Evolutionary conservation across 2,329 filamentous ascomycete species (phyloP).

Genomic region (Emmonsia crescens): DNA sequence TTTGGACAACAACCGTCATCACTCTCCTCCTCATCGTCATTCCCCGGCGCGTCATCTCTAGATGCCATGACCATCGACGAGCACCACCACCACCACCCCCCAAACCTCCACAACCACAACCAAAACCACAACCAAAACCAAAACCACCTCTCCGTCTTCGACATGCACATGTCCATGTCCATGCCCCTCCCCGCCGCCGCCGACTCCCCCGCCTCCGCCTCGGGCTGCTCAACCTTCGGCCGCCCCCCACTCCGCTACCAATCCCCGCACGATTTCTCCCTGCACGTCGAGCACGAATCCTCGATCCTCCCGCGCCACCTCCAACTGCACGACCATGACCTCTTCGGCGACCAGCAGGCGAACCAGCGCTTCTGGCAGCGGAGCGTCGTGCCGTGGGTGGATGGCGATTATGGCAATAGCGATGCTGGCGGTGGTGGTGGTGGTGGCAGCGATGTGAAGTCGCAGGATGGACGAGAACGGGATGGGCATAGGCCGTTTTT

Average conservation of each 20-base stretch:
- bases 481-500: constrained; percentile 35
- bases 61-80: constrained; percentile 10
- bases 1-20: constrained; percentile 19
- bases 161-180: constrained; percentile 30
- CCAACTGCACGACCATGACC: constrained; percentile 31
- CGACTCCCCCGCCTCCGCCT: constrained; percentile 29
- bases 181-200: constrained; percentile 35
- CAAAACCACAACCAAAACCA: not conserved
- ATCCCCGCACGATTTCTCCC: constrained; percentile 31
- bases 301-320: constrained; percentile 17
- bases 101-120: not conserved
- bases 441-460: not conserved
- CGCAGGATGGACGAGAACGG: constrained; percentile 29
- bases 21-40: constrained; percentile 13
- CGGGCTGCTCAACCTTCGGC: constrained; percentile 23
- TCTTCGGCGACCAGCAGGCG: constrained; percentile 36
- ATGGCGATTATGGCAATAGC: constrained; percentile 11
- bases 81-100: not conserved
- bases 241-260: constrained; percentile 33
- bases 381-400: constrained; percentile 27
- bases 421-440: not conserved
- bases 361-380: constrained; percentile 36
- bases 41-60: not conserved
- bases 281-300: constrained; percentile 23
- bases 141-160: not conserved